Evolutionary conservation across 2,329 filamentous ascomycete genomes (phyloP).

Genomic region (Pseudogymnoascus sp.): DNA sequence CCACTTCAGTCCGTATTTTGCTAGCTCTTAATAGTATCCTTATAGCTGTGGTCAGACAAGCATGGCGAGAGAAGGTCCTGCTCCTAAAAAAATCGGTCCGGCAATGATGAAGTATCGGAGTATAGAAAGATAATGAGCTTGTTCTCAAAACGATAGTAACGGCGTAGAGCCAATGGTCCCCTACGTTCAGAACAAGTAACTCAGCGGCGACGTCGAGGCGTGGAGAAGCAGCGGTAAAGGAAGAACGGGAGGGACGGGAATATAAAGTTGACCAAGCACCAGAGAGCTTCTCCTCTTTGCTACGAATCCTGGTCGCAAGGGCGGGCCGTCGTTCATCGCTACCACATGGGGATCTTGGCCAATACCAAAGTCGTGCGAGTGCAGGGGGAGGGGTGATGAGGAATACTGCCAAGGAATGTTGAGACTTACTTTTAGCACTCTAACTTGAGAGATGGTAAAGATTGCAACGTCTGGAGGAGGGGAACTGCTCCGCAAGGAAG

Average conservation of each 20-base stretch:
- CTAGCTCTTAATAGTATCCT: constrained; percentile 3
- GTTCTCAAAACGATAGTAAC: constrained; percentile 2
- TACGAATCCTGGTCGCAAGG: background rate
- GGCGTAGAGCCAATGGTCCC: background rate
- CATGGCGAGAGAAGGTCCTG: constrained; percentile 1
- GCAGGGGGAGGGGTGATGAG: background rate
- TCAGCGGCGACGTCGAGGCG: constrained; percentile 3
- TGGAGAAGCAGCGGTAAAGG: background rate
- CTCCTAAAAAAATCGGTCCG: background rate
- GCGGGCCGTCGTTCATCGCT: constrained; percentile 2
- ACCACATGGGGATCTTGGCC: background rate
- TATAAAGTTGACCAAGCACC: constrained; percentile 2
- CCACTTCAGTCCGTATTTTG: background rate
- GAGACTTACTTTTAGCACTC: background rate
- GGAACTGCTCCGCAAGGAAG: background rate
- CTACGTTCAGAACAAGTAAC: background rate
- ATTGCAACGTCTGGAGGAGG: background rate
- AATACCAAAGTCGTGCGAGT: background rate
- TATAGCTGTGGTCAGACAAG: background rate
- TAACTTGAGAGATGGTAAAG: background rate
- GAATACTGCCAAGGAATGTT: background rate
- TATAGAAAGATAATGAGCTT: background rate
- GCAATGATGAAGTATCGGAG: background rate
- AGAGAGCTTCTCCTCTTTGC: background rate
- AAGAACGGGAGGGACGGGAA: background rate